A percentile compares a stretch with the other conserved stretches of the same genome.
Conservation (phyloP, 2,329 filamentous ascomycete species). For the Exophiala calicioides region DNA sequence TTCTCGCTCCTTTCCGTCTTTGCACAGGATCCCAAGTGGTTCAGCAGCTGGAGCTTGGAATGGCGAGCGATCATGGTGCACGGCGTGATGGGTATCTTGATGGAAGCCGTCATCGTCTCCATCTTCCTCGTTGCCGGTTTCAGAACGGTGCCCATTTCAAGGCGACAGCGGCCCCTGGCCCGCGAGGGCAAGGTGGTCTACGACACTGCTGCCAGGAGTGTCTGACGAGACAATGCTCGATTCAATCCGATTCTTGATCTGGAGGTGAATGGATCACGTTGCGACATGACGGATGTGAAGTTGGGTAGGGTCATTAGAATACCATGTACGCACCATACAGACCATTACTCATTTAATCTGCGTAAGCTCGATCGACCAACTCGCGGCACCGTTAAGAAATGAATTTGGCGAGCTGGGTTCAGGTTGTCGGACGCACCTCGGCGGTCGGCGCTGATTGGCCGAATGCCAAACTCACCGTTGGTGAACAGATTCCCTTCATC, state of each 20-base stretch:
- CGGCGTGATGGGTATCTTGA: constrained; percentile 51
- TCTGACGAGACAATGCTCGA: constrained; percentile 2
- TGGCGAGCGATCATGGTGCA: constrained; percentile 43
- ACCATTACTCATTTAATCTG: no score
- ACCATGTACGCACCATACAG: no score
- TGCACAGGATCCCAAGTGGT: constrained; percentile 39
- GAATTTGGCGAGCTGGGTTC: no score
- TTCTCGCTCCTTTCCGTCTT: constrained; percentile 52
- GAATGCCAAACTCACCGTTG: constrained; percentile 12
- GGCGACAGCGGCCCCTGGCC: background rate
- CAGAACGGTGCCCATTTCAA: background rate
- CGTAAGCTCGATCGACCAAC: no score
- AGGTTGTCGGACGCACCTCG: no score
- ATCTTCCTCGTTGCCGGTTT: constrained; percentile 42
- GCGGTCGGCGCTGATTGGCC: constrained; percentile 18
- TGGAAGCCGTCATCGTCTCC: constrained; percentile 52
- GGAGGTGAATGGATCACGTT: no score
- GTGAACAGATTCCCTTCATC: constrained; percentile 13
- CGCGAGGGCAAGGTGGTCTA: constrained; percentile 9
- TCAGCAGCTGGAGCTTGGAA: constrained; percentile 42
- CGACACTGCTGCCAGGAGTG: constrained; percentile 1
- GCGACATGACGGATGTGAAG: no score
- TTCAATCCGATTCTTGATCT: no score
- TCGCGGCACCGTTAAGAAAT: no score
- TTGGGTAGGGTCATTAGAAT: no score